phyloP scores from a whole-genome alignment of 2,329 filamentous ascomycete species.

The Triangularia verruculosa region DNA sequence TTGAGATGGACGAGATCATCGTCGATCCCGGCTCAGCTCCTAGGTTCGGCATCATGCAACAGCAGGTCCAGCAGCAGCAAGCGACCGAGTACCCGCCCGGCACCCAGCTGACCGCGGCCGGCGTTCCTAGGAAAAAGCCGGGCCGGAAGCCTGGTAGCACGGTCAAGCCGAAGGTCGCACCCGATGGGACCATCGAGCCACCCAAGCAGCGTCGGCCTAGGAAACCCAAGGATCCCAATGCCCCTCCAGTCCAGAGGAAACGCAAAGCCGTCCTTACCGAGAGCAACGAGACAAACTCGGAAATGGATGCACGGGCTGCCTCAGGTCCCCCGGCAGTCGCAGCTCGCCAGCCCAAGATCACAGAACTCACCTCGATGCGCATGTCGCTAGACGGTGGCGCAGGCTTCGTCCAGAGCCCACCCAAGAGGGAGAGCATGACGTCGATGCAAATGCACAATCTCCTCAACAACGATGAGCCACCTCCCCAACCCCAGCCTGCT shows the following conservation, averaged over 20 bases:
- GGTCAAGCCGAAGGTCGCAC: conserved; percentile 33
- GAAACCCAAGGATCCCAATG: conserved; percentile 59
- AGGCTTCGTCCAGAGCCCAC: conserved; percentile 39
- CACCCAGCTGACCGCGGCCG: conserved; percentile 55
- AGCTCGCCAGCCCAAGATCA: conserved; percentile 39
- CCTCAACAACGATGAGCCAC: conserved; percentile 53
- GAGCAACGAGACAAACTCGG: conserved; percentile 35
- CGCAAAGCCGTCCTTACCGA: conserved; percentile 47
- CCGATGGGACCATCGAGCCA: conserved; percentile 39
- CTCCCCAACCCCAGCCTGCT: conserved; percentile 45
- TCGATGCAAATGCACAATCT: conserved; percentile 54
- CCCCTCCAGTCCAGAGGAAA: conserved; percentile 52
- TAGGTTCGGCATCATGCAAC: conserved; percentile 34
- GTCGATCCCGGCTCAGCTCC: conserved; percentile 41
- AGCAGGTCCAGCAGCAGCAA: conserved; percentile 32
- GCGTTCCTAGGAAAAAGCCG: conserved; percentile 60
- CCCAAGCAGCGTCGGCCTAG: conserved; percentile 52
- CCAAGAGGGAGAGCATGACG: conserved; percentile 50
- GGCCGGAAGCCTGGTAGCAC: conserved; percentile 62
- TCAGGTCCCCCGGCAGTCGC: conserved; percentile 20
- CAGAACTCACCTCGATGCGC: conserved; percentile 40
- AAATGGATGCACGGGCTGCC: conserved; percentile 36
- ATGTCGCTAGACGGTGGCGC: conserved; percentile 35
- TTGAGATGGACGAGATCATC: conserved; percentile 50
- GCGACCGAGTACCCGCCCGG: conserved; percentile 35